Evolutionary conservation across 345 rosid genomes (phyloP).

Genomic region (Turritis glabra): DNA sequence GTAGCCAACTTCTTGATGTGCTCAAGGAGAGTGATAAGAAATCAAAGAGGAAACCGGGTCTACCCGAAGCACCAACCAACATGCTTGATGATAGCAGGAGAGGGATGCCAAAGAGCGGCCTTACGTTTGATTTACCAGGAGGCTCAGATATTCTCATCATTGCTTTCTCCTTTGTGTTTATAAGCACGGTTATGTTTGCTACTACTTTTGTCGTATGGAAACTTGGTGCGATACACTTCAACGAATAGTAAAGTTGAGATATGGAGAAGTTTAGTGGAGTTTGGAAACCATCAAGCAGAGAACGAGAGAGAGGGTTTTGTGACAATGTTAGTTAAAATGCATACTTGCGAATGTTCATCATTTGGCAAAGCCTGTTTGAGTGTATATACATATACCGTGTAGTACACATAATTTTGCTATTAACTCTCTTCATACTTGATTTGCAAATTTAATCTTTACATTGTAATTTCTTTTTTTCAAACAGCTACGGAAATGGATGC

Average conservation of each 20-base stretch:
- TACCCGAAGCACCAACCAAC: slow-evolving; percentile 88
- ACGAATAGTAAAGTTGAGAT: slow-evolving; percentile 48
- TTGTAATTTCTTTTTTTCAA: background rate
- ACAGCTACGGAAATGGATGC: background rate
- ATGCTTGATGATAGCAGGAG: slow-evolving; percentile 87
- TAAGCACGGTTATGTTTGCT: slow-evolving; percentile 87
- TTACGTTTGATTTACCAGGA: slow-evolving; percentile 79
- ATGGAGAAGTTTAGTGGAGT: background rate
- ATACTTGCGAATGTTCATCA: background rate
- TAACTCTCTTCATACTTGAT: background rate
- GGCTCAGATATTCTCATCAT: slow-evolving; percentile 68
- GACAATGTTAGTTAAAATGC: background rate
- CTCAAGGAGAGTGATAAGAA: slow-evolving; percentile 66
- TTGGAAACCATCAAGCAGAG: background rate
- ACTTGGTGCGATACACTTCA: slow-evolving; percentile 89
- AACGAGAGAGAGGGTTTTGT: background rate
- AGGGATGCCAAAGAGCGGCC: slow-evolving; percentile 75
- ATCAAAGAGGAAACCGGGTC: slow-evolving; percentile 68
- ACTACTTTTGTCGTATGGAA: slow-evolving; percentile 90
- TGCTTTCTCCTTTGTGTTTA: slow-evolving; percentile 68
- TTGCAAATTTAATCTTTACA: background rate
- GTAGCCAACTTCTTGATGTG: slow-evolving; percentile 74
- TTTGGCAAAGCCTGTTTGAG: background rate
- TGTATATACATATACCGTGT: slow-evolving; percentile 5
- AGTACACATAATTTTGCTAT: slow-evolving; percentile 18